Base-by-base conservation (phyloP, 371 early-diverging fungal genomes). In the Sporodiniella umbellata region DNA sequence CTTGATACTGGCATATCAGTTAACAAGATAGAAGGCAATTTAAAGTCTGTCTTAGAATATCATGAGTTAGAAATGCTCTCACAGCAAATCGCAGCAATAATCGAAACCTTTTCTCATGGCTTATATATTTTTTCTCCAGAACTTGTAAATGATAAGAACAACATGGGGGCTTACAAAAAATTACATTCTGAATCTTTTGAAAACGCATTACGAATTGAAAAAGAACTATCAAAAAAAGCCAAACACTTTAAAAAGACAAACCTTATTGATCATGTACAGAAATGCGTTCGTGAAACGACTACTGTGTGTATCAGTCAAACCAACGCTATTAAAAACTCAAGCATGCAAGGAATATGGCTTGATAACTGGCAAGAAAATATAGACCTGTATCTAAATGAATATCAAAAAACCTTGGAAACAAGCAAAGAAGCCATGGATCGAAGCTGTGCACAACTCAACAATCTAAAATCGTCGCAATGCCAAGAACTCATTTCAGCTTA, bases 131-230 rank as follows among this genome's bases (percentile, higher is more conserved):
- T 22, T 17, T 21, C 40, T 40, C 21, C 8, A 18, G 44, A 43
- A 7, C 33, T 57, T 15, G 19, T 46, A 15, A 2, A 33, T 7
- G 57, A 57, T 22, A 12, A 8, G 1, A 6, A 46, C 18, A 57
- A 57, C 31, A n/a, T 31, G 1, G 8, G 14, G 1, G 25, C 42
- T 1, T 43, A 14, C 8, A 26, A 26, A 28, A 14, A 19, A 1
- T 21, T 40, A 12, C 40, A 12, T 22, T 5, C 21, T 21, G 8
- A 40, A 19, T n/a, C n/a, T n/a, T n/a, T n/a, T n/a, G n/a, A n/a
- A n/a, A n/a, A n/a, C n/a, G n/a, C n/a, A n/a, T n/a, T n/a, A n/a
- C n/a, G n/a, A n/a, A n/a, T n/a, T 35, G 8, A 35, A n/a, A 35
- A 35, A 35, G 35, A 31, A 25, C 21, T 17, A 28, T 55, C 18